Conservation (phyloP, 352 stramenopile species). For the Blastocystis sp. region DNA sequence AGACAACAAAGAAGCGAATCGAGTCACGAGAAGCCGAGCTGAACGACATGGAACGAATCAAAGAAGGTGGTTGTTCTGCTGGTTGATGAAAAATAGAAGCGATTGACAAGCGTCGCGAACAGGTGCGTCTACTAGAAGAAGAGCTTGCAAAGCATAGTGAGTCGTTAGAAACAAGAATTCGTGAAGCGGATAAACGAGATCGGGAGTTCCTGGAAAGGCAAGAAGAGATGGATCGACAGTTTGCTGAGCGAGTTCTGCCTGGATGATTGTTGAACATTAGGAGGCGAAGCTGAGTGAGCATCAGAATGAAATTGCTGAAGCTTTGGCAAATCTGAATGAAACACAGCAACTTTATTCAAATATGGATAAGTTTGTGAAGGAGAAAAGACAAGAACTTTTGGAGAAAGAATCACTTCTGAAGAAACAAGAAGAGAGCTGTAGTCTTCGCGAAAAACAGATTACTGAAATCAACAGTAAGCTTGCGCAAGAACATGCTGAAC, state of each 20-base stretch:
- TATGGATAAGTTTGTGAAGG: constrained; percentile 53
- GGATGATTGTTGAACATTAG: not conserved
- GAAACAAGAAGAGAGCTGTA: not conserved
- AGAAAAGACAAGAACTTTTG: not conserved
- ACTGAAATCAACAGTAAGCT: not conserved
- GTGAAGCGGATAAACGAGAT: not conserved
- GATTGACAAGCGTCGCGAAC: constrained; percentile 26
- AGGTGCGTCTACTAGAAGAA: constrained; percentile 28
- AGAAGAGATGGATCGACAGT: not conserved
- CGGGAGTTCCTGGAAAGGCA: not conserved
- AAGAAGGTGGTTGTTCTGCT: not conserved
- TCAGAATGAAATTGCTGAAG: not conserved
- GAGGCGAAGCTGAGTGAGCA: constrained; percentile 12
- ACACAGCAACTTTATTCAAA: constrained; percentile 37
- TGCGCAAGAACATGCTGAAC: not conserved
- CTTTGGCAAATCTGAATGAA: constrained; percentile 1
- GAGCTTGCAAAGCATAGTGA: constrained; percentile 7
- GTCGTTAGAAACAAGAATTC: not conserved
- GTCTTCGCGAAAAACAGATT: not conserved
- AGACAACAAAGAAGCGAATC: not conserved
- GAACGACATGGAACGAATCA: not conserved
- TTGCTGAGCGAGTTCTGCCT: not conserved
- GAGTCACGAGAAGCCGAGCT: not conserved
- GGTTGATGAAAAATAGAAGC: not conserved
- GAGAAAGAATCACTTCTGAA: not conserved